A percentile compares a stretch with the other conserved stretches of the same genome.
These are phyloP conservation scores for Amanita fuliginea DNA, from an alignment of 768 basidiomycete species.

Conservation along the genomic window DNA sequence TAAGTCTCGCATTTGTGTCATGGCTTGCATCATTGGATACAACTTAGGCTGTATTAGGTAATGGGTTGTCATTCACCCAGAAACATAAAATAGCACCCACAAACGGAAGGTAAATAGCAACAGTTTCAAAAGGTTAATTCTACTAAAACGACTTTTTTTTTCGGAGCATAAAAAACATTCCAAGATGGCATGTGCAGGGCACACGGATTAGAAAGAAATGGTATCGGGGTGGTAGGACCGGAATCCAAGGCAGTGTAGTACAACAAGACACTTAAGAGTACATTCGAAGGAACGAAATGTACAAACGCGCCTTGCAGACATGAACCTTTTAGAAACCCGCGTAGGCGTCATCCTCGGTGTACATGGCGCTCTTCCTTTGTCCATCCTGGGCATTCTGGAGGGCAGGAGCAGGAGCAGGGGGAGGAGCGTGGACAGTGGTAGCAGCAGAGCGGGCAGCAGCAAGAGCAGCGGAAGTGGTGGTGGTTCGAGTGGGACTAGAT, in stretches of 20 bases:
- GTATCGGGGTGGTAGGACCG: neutral
- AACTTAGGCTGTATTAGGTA: neutral
- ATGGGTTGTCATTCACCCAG: neutral
- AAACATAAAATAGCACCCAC: neutral
- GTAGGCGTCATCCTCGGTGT: conserved; percentile 4
- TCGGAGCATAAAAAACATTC: neutral
- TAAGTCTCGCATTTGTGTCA: conserved; percentile 1
- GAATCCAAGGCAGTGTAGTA: neutral
- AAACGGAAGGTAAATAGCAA: neutral
- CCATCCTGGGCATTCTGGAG: neutral
- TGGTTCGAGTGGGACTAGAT: neutral
- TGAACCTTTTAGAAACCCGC: conserved; percentile 2
- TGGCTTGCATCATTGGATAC: conserved; percentile 1
- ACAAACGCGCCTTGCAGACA: neutral
- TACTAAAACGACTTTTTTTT: neutral
- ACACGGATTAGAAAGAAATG: neutral
- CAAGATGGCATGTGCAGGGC: neutral
- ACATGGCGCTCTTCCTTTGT: neutral
- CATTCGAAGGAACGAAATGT: neutral
- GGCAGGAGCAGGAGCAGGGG: neutral
- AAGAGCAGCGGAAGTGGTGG: neutral
- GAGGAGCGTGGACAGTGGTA: neutral
- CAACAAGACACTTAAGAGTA: neutral
- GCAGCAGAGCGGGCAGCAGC: neutral
- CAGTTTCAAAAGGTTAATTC: neutral